These are phyloP conservation scores for Chaetomium fimeti DNA, from an alignment of 495 filamentous ascomycete genomes.

Conservation along the genomic window DNA sequence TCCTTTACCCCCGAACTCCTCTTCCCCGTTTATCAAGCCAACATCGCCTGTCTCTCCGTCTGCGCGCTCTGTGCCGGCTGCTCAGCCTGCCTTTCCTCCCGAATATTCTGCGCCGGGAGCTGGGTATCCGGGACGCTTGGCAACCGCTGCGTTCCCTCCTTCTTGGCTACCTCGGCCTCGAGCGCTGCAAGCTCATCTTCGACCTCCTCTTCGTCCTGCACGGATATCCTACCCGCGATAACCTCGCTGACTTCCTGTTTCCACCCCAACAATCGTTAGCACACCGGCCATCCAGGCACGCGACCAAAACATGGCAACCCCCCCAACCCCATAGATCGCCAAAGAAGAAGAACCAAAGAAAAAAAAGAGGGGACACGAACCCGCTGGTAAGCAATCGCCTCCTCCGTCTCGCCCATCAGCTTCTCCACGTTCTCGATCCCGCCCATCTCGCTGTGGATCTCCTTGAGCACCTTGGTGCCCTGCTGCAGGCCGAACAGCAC, in stretches of 20 bases:
- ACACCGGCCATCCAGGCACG: too few relatives aligned
- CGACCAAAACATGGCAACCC: too few relatives aligned
- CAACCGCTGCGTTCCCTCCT: slow-evolving; percentile 34
- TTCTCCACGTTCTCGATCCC: slow-evolving; percentile 90
- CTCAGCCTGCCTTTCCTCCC: slow-evolving; percentile 30
- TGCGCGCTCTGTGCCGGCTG: slow-evolving; percentile 24
- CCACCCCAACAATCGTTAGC: not conserved
- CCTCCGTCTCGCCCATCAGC: slow-evolving; percentile 85
- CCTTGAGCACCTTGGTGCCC: slow-evolving; percentile 81
- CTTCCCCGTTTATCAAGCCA: slow-evolving; percentile 35
- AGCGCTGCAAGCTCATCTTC: slow-evolving; percentile 88
- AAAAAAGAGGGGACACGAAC: slow-evolving; percentile 43
- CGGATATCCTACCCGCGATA: slow-evolving; percentile 79
- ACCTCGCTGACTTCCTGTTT: slow-evolving; percentile 83
- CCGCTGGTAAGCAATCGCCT: slow-evolving; percentile 84
- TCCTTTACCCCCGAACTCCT: not conserved
- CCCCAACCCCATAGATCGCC: not conserved
- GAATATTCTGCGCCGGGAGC: slow-evolving; percentile 34
- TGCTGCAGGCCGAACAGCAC: slow-evolving; percentile 89
- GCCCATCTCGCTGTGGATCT: slow-evolving; percentile 95
- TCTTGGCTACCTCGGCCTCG: slow-evolving; percentile 58
- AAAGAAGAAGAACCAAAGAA: not conserved
- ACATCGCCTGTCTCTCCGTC: slow-evolving; percentile 46
- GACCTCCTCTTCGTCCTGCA: slow-evolving; percentile 95
- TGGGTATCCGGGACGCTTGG: slow-evolving; percentile 60